Base-by-base conservation (phyloP, 768 basidiomycete species). In the Rhizopogon vinicolor region DNA sequence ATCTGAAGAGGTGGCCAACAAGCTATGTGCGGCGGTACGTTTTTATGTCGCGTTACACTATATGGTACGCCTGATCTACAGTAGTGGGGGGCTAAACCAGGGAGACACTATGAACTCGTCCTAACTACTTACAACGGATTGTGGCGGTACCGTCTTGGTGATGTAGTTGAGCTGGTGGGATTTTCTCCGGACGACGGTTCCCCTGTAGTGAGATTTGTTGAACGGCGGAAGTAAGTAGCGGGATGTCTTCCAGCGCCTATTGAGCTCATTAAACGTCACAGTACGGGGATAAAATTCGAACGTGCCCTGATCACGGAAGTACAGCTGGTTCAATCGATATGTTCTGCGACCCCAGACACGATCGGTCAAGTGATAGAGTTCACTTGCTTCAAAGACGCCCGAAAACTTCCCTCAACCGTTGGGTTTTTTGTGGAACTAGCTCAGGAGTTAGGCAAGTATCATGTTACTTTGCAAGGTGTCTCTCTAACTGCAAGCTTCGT, bases 141-240 rank as follows among this genome's bases (percentile, higher is more conserved):
- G 41, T 65, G 63, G 64, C 63, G 61, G 13, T 61, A 65, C n/a
- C 61, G 63, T 13, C 59, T 63, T 3, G 64, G 64, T 3, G 64
- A 65, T 43, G 51, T 65, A 37, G 22, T 63, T 8, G 59, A 65
- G 39, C 22, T 63, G 22, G 41, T 43, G 3, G 64, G 62, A 2
- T 61, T 63, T 50, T 54, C 62, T 43, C 52, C 64, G 1, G 22
- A 16, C 3, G 64, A 65, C n/a, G 64, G 61, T 19, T 44, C 52
- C 19, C 64, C 64, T 3, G 55, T 65, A 9, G 18, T 63, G 31
- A 60, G 56, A 37, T 65, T 54, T 41, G 52, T 65, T 6, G 62
- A 65, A 25, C 64, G 62, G 2, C 54, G 60, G 7, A 54, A 58
- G 64, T 65, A 49, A 28, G 57, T 28, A n/a, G 19, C 7, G 14